Base-by-base conservation (phyloP, 306 rosid genomes). In the Alnus rubra region DNA sequence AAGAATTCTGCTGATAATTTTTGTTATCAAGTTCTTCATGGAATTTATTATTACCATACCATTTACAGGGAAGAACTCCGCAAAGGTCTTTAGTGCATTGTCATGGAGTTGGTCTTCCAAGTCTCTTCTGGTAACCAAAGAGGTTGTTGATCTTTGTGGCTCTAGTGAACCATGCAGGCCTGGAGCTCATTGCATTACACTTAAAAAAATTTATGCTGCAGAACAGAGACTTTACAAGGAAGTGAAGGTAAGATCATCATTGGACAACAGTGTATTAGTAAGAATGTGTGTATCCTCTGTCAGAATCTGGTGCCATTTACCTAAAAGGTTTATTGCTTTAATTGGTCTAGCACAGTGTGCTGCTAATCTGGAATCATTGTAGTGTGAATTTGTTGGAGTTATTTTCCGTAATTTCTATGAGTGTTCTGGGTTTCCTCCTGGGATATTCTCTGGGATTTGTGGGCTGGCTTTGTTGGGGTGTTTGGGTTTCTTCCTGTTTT, bases 111-210 rank as follows among this genome's bases (percentile, higher is more conserved):
- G 98, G 94, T 49, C 91, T 78, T 84, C 90, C 45, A 91, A 81
- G 86, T 86, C 98, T 75, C 83, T 83, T 50, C 94, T 85, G 30
- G 82, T 74, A 79, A 69, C 86, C 52, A 88, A 76, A 85, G 96
- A 88, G 70, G 74, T 74, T n/a, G 86, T 59, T 53, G 90, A 79
- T 59, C 55, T 52, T 71, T 68, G 81, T 80, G 80, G 88, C 82
- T 79, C 87, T 55, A 83, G 79, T 65, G 98, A 87, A 80, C 97
- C 99, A 53, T 95, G 98, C 86, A 88, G 70, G 89, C 98, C 97
- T 12, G 99, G 98, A 79, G 98, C 96, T 86, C 98, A 95, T 87
- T 91, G 92, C 78, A 72, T 87, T 76, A 93, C 99, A 67, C 96
- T 95, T 51, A 81, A 82, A 81, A 95, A 86, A 33, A 81, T 95